A percentile compares a stretch with the other conserved stretches of the same genome.
Evolutionary conservation across 768 basidiomycete species (phyloP).

Genomic region (Arthromyces matolae): DNA sequence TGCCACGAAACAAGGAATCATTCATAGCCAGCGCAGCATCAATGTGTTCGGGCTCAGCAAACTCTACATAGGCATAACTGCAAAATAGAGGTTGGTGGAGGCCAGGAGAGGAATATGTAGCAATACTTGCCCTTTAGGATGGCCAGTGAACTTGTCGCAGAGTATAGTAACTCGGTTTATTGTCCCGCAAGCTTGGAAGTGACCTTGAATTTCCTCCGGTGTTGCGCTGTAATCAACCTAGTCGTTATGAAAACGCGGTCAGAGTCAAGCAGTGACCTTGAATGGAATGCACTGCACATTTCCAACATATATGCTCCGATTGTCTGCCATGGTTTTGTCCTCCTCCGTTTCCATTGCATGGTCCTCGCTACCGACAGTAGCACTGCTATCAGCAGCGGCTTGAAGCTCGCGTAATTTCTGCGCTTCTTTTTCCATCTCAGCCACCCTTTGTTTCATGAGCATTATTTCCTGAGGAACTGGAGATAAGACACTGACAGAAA

Average conservation of each 20-base stretch:
- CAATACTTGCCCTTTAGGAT: conserved; percentile 84
- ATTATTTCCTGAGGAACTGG: conserved; percentile 65
- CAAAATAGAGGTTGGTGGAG: neutral
- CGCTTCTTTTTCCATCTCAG: conserved; percentile 91
- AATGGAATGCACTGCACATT: conserved; percentile 62
- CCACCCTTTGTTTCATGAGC: conserved; percentile 88
- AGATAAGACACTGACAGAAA: conserved; percentile 11
- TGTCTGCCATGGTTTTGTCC: conserved; percentile 76
- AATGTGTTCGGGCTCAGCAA: conserved; percentile 88
- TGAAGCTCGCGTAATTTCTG: conserved; percentile 85
- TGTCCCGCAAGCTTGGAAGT: conserved; percentile 95
- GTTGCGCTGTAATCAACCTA: conserved; percentile 98
- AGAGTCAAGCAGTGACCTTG: conserved; percentile 9
- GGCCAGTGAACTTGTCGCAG: conserved; percentile 99
- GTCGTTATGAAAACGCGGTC: neutral
- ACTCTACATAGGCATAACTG: conserved; percentile 98
- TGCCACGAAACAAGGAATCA: conserved; percentile 92
- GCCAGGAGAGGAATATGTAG: conserved; percentile 6
- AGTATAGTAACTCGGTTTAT: conserved; percentile 99
- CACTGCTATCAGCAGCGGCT: conserved; percentile 63
- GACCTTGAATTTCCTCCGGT: conserved; percentile 95
- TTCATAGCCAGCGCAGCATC: conserved; percentile 91
- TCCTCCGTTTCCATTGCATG: conserved; percentile 75
- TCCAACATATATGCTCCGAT: conserved; percentile 89
- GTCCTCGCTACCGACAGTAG: conserved; percentile 44